phyloP scores from a whole-genome alignment of 2,329 filamentous ascomycete species.

The Reticulascus tulasneorum region DNA sequence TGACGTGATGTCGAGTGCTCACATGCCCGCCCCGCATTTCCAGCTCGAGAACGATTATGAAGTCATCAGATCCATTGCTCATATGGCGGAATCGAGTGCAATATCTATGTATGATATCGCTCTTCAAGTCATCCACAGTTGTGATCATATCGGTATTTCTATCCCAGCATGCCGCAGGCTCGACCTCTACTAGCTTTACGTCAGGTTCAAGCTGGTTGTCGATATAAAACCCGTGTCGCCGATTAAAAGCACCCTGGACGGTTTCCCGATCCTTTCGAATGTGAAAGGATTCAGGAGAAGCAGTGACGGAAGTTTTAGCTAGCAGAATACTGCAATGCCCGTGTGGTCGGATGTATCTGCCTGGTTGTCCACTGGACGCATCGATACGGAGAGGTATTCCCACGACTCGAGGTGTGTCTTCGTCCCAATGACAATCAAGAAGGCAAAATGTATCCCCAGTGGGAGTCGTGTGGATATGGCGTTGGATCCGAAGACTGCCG shows the following conservation, averaged over 20 bases:
- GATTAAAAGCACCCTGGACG: no score
- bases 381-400: constrained; percentile 1
- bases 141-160: not conserved
- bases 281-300: not conserved
- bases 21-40: not conserved
- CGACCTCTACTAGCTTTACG: not conserved
- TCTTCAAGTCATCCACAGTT: not conserved
- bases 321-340: not conserved
- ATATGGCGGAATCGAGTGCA: not conserved
- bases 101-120: not conserved
- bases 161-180: not conserved
- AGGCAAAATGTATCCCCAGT: not conserved
- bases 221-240: constrained; percentile 1
- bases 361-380: not conserved
- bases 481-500: not conserved
- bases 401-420: not conserved
- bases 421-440: not conserved
- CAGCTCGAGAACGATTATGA: constrained; percentile 1
- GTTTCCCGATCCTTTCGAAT: no score
- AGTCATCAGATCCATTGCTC: not conserved
- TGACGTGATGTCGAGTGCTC: not conserved
- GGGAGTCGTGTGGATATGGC: not conserved
- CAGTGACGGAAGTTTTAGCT: accelerated
- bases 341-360: constrained; percentile 1
- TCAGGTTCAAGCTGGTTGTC: not conserved